A percentile compares a stretch with the other conserved stretches of the same genome.
phyloP scores from a whole-genome alignment of 257 asterid species.

The Solanum sejunctum region DNA sequence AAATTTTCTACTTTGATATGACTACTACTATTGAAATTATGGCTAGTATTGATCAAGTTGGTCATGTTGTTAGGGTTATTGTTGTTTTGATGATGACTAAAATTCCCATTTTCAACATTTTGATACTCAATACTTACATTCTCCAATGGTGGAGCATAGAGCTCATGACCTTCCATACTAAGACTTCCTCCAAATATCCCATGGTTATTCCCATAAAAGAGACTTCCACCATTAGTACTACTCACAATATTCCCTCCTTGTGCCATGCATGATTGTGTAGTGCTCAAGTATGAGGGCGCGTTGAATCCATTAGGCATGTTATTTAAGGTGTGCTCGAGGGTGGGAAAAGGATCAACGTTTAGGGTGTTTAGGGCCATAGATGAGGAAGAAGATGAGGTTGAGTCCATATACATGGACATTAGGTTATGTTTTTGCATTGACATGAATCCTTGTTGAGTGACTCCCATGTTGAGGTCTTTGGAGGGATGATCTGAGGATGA shows the following conservation, averaged over 20 bases:
- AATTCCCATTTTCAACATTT: conserved; percentile 3
- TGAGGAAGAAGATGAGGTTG: conserved; percentile 17
- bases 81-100: neutral
- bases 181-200: conserved; percentile 21
- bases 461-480: conserved; percentile 14
- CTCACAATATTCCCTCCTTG: neutral
- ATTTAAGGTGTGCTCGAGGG: conserved; percentile 11
- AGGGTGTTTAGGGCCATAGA: conserved; percentile 19
- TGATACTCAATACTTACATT: conserved; percentile 1
- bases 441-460: conserved; percentile 5
- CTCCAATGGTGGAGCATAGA: conserved; percentile 22
- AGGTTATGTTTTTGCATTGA: conserved; percentile 23
- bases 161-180: conserved; percentile 11
- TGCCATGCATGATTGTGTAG: conserved; percentile 19
- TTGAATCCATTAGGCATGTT: neutral
- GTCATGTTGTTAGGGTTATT: neutral
- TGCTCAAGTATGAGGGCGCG: conserved; percentile 14
- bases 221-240: neutral
- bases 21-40: neutral
- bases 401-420: conserved; percentile 26
- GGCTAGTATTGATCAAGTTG: neutral
- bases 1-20: conserved; percentile 22
- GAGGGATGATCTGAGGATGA: conserved; percentile 24
- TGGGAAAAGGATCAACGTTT: conserved; percentile 14
- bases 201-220: neutral